Evolutionary conservation across 1,139 yeast genomes (phyloP).

Genomic region (Candida tunisiensis): DNA sequence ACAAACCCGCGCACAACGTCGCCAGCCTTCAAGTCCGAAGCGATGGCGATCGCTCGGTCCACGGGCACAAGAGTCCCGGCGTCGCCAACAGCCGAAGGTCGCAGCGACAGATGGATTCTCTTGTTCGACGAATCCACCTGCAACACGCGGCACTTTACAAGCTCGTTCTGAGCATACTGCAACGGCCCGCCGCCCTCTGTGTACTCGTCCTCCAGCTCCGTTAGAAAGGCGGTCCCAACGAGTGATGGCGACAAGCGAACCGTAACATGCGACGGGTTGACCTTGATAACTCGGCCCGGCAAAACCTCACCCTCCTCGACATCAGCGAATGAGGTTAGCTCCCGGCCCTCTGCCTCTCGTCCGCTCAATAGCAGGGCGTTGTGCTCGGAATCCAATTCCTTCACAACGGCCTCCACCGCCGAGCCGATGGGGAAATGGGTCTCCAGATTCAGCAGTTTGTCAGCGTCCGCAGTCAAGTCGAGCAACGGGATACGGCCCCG

Average conservation of each 20-base stretch:
- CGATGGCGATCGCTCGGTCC: slow-evolving; percentile 33
- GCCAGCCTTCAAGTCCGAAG: slow-evolving; percentile 48
- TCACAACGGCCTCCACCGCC: slow-evolving; percentile 45
- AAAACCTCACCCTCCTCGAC: slow-evolving; percentile 39
- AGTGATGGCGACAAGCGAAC: slow-evolving; percentile 5
- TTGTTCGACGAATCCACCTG: slow-evolving; percentile 35
- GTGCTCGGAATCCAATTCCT: slow-evolving; percentile 26
- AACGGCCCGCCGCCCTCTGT: slow-evolving; percentile 22
- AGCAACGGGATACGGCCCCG: slow-evolving; percentile 53
- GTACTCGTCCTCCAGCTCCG: slow-evolving; percentile 70
- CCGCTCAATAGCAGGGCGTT: not conserved
- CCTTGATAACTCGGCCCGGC: slow-evolving; percentile 51
- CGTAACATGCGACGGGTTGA: slow-evolving; percentile 8
- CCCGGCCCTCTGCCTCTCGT: not conserved
- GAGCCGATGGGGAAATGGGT: slow-evolving; percentile 51
- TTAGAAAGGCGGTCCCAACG: slow-evolving; percentile 45
- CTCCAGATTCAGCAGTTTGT: slow-evolving; percentile 33
- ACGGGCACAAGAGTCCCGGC: slow-evolving; percentile 22
- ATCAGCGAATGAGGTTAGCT: slow-evolving; percentile 21
- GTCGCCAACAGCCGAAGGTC: slow-evolving; percentile 21
- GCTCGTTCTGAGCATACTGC: slow-evolving; percentile 38
- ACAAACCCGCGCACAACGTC: slow-evolving; percentile 67
- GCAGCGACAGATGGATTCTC: slow-evolving; percentile 48
- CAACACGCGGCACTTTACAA: slow-evolving; percentile 45
- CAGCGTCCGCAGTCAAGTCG: slow-evolving; percentile 44